These are phyloP conservation scores for Ogataea methylovora DNA, from an alignment of 805 yeast genomes.

Conservation along the genomic window DNA sequence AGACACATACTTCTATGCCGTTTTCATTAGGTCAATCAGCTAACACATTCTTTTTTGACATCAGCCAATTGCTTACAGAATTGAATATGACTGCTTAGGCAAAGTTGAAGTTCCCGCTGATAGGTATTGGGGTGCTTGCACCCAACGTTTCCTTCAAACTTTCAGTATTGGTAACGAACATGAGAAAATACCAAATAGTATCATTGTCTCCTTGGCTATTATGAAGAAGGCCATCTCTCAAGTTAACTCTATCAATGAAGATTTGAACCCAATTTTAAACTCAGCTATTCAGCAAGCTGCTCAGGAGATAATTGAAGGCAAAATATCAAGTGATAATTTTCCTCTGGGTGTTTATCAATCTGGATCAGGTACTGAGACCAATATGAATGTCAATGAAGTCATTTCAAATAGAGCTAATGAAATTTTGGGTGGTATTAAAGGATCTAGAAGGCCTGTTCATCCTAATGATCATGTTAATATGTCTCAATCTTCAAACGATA, in stretches of 20 bases:
- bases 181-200: constrained; percentile 87
- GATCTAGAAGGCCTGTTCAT: constrained; percentile 91
- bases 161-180: constrained; percentile 93
- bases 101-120: constrained; percentile 84
- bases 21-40: too few species aligned
- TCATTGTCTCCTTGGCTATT: constrained; percentile 86
- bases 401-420: constrained; percentile 98
- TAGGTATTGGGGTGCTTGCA: constrained; percentile 97
- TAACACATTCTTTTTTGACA: too few species aligned
- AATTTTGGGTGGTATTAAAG: constrained; percentile 83
- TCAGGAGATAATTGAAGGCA: constrained; percentile 88
- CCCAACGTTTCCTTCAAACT: constrained; percentile 87
- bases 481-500: constrained; percentile 98
- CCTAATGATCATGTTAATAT: constrained; percentile 98
- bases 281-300: constrained; percentile 89
- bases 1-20: too few species aligned
- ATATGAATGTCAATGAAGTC: constrained; percentile 99
- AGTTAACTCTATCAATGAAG: constrained; percentile 77
- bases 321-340: constrained; percentile 81
- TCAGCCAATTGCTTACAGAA: constrained; percentile 42
- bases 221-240: constrained; percentile 92
- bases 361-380: constrained; percentile 97
- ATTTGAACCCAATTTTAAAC: constrained; percentile 76
- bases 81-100: constrained; percentile 94
- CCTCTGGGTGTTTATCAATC: constrained; percentile 98